Percentiles rank a stretch among this genome's conserved stretches.
phyloP scores from a whole-genome alignment of 1,284 basidiomycete genomes.

The Omphalotus olearius region DNA sequence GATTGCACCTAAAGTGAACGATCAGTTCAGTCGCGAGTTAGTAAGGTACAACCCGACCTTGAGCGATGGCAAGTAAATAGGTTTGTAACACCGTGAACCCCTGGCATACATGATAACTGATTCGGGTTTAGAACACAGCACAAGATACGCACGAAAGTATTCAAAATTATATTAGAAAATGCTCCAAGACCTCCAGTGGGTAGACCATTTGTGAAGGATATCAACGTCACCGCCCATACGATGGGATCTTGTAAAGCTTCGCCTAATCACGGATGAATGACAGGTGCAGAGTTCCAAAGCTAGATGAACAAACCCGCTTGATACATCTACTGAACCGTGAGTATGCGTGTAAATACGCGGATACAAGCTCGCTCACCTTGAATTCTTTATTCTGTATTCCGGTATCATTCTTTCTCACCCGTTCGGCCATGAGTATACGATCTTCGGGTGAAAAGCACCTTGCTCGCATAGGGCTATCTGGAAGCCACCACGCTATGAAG shows the following conservation, averaged over 20 bases:
- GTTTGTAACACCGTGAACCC: slow-evolving; percentile 47
- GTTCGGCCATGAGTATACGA: slow-evolving; percentile 46
- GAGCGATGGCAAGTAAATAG: slow-evolving; percentile 47
- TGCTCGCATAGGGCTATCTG: slow-evolving; percentile 46
- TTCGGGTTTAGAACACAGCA: neutral
- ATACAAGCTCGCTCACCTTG: slow-evolving; percentile 29
- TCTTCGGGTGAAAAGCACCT: slow-evolving; percentile 46
- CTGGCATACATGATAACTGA: slow-evolving; percentile 17
- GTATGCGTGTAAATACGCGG: neutral
- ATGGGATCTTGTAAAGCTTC: slow-evolving; percentile 47
- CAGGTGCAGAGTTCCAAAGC: neutral
- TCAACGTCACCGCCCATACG: slow-evolving; percentile 39
- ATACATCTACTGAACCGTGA: slow-evolving; percentile 23
- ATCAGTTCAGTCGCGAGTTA: neutral
- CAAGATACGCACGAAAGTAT: slow-evolving; percentile 32
- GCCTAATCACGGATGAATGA: slow-evolving; percentile 17
- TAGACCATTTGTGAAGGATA: slow-evolving; percentile 50
- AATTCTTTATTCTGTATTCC: slow-evolving; percentile 53
- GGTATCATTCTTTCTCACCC: slow-evolving; percentile 52
- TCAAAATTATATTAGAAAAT: slow-evolving; percentile 49
- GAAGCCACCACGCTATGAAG: slow-evolving; percentile 48
- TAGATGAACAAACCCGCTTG: slow-evolving; percentile 29
- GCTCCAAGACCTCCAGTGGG: slow-evolving; percentile 51
- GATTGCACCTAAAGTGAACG: slow-evolving; percentile 27
- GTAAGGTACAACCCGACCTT: slow-evolving; percentile 25